These are phyloP conservation scores for Amaranthus cruentus DNA, from an alignment of 148 eudicot genomes.

Conservation along the genomic window DNA sequence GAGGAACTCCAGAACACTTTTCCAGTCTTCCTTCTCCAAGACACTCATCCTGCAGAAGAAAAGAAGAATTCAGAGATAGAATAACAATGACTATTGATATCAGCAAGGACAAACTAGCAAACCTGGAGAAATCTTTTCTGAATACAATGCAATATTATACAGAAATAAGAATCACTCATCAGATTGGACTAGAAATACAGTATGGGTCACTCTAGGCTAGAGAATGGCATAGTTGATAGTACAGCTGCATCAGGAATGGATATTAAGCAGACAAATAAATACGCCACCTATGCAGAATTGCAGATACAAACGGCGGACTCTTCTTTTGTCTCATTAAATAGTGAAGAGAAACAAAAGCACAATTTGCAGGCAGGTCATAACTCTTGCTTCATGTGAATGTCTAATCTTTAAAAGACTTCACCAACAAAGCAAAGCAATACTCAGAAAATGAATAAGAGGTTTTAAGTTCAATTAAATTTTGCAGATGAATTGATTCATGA, in stretches of 20 bases:
- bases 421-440: too few species aligned
- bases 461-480: too few species aligned
- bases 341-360: not conserved
- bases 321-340: not conserved
- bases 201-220: not conserved
- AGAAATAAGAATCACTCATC: not conserved
- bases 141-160: not conserved
- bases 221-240: not conserved
- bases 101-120: not conserved
- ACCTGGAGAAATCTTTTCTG: not conserved
- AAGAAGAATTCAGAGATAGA: not conserved
- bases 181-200: not conserved
- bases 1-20: constrained; percentile 59
- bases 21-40: constrained; percentile 80
- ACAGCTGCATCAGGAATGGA: not conserved
- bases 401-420: not conserved
- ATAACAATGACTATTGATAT: not conserved
- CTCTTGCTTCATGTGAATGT: not conserved
- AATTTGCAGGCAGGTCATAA: not conserved
- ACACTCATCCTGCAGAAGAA: constrained; percentile 48
- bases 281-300: not conserved
- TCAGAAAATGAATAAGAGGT: too few species aligned
- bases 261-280: not conserved
- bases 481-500: too few species aligned
- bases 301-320: not conserved